Conservation (phyloP, 345 rosid species). For the Moricandia arvensis region DNA sequence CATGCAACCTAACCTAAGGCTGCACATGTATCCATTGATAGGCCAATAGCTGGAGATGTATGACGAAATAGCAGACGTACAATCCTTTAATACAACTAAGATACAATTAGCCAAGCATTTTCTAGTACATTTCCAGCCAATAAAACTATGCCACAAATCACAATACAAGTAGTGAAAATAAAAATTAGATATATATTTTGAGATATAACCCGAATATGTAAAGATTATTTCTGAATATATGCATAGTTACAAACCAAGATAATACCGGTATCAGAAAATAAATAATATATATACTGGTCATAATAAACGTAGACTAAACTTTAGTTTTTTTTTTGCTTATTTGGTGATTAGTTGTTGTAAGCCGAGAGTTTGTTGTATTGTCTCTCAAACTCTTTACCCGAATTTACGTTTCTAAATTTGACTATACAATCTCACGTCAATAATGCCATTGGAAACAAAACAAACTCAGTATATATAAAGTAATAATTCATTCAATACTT, state of each 20-base stretch:
- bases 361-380: too few relatives aligned
- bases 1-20: slow-evolving; percentile 8
- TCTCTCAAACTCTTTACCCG: not conserved
- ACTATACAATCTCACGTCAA: slow-evolving; percentile 4
- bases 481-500: not conserved
- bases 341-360: not conserved
- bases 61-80: not conserved
- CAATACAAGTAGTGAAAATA: not conserved
- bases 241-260: not conserved
- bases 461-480: not conserved
- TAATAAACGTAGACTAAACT: not conserved
- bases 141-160: not conserved
- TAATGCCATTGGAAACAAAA: not conserved
- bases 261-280: not conserved
- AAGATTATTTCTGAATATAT: not conserved
- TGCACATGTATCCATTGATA: not conserved
- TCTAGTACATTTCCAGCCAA: not conserved
- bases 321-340: not conserved
- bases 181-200: not conserved
- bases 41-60: not conserved
- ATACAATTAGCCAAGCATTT: not conserved
- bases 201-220: not conserved
- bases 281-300: not conserved
- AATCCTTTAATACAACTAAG: not conserved
- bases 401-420: slow-evolving; percentile 13